Base-by-base conservation (phyloP, 225 moss, liverwort and hornwort genomes). In the Climacium dendroides region DNA sequence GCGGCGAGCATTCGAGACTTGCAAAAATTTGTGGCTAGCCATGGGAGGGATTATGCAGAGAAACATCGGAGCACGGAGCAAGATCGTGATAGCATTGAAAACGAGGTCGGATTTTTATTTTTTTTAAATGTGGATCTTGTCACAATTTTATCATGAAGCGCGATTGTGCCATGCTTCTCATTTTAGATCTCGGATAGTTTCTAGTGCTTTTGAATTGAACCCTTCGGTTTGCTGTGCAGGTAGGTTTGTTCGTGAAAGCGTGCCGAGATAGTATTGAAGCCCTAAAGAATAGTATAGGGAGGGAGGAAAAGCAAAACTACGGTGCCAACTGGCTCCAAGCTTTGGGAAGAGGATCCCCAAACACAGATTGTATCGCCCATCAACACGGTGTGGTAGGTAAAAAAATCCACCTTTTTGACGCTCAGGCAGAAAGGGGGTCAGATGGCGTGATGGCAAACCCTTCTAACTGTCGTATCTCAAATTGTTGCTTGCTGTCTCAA, bases 361-460 rank as follows among this genome's bases (percentile, higher is more conserved):
- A 97, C 87, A 91, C 91, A 85, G 97, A 99, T 86, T 83, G 93
- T 39, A 95, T 95, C 90, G 98, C 98, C 43, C 98, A 99, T 92
- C 97, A 96, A 82, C 97, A 97, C 89, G 98, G 98, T 81, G 93
- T 99, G 97, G 98, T 99, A 96, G 86, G 95, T 85, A 84, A 60
- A 85, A 83, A 43, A 74, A 74, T 89, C 45, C 74, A 70, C 85
- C 77, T 37, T 88, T 78, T 88, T 52, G 75, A 67, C 70, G 69
- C 63, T 86, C 82, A 52, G 61, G 83, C 79, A 70, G 64, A 37
- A 81, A 69, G 53, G 62, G 45, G 48, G 74, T 59, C 35, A 39
- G 60, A 75, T 76, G 67, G 67, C 35, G 41, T 79, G 71, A 43
- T 60, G 71, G 85, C 41, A 64, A 77, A 71, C 11, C n/a, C 67